Evolutionary conservation across 352 stramenopile species (phyloP).

Genomic region (Stramenopiles sp.): DNA sequence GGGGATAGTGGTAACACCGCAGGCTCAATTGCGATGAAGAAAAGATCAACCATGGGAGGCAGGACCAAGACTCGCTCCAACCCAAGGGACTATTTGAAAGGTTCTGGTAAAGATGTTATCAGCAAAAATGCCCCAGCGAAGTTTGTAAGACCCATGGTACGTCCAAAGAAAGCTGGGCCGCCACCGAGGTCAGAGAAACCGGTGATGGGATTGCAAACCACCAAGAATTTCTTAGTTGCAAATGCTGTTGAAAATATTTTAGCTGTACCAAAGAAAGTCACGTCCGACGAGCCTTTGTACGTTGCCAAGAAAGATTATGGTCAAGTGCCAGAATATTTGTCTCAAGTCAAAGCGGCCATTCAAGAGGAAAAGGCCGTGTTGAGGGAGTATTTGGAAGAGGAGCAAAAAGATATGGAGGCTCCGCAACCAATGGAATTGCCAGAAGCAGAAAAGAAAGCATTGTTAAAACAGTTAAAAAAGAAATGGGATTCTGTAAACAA

Average conservation of each 20-base stretch:
- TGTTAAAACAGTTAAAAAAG: conserved; percentile 65
- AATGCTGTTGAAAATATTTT: conserved; percentile 79
- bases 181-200: conserved; percentile 62
- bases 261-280: conserved; percentile 38
- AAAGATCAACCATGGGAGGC: conserved; percentile 32
- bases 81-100: conserved; percentile 47
- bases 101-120: conserved; percentile 14
- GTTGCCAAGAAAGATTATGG: conserved; percentile 69
- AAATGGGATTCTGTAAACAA: conserved; percentile 78
- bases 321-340: conserved; percentile 65
- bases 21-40: conserved; percentile 26
- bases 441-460: conserved; percentile 48
- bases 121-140: not conserved
- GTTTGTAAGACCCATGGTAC: conserved; percentile 26
- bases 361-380: conserved; percentile 74
- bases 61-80: conserved; percentile 37
- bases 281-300: conserved; percentile 47
- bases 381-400: conserved; percentile 64
- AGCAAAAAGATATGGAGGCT: conserved; percentile 54
- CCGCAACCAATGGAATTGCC: conserved; percentile 29
- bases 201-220: conserved; percentile 65
- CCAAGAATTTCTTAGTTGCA: conserved; percentile 73
- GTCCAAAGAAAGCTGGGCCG: conserved; percentile 39
- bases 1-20: conserved; percentile 21
- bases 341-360: conserved; percentile 72